Base-by-base conservation (phyloP, 371 early-diverging fungal species). In the Syncephalastrum sp. region DNA sequence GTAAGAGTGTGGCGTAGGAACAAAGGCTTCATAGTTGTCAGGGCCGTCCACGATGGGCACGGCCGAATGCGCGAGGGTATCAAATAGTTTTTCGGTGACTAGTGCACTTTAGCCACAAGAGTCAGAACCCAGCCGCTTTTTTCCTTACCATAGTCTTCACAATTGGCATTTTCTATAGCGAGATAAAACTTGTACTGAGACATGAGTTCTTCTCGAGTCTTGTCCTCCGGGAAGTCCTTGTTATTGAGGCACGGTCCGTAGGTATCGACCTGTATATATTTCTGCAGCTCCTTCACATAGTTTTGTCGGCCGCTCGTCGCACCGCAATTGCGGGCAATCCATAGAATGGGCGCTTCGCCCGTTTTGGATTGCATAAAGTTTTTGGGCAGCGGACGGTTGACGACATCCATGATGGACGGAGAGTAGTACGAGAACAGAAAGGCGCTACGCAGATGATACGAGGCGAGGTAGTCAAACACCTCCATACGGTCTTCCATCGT, bases 121-220 rank as follows among this genome's bases (percentile, higher is more conserved):
- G 19, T 16, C 15, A 15, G 3, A 54, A 16, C 23, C 4, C n/a
- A 21, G 21, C 21, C 21, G 21, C 5, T 19, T 15, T 54, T 16
- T 29, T 25, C 16, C 38, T 17, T 65, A 70, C 74, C 75, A 64
- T 75, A 75, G 44, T 70, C 64, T 41, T 67, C 73, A 27, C 77
- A 76, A 46, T 76, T 76, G 17, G 73, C 66, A 52, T 72, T 72
- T 33, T 76, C 77, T 21, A 70, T 61, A 1, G 73, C 62, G 12
- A 76, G 53, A 58, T 76, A 73, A 57, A 76, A 76, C 48, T 76
- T 76, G 54, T 76, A 70, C 54, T 69, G 70, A 13, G 49, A 46
- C 57, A 70, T 57, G 3, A 65, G 47, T 4, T 60, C 57, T 42
- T 54, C 49, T 14, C 79, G 51, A 4, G 70, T 57, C 27, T 65